Base-by-base conservation (phyloP, 805 yeast species). In the Millerozyma acaciae region DNA sequence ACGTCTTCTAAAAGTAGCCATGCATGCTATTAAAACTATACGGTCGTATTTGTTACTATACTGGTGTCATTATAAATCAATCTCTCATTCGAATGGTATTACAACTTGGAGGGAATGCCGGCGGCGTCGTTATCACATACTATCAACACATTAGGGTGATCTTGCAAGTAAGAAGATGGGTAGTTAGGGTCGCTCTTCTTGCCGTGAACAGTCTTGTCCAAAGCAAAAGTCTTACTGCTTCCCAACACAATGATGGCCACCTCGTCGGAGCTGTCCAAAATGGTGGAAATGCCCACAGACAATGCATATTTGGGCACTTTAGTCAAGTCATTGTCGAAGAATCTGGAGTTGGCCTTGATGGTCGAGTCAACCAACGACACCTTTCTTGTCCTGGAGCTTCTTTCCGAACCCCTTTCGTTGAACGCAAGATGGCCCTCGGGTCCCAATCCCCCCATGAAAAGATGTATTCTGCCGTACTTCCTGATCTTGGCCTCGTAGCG, bases 371-470 rank as follows among this genome's bases (percentile, higher is more conserved):
- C 80, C 34, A 76, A 60, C 2, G 48, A 44, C 24, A 76, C 74
- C 37, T 55, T 52, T 38, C 81, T 57, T 2, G 81, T 76, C 18
- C 36, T 50, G 7, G 74, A 63, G 38, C 53, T 50, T 37, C 75
- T 62, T 2, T 62, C 17, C 5, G 77, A 70, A 7, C 81, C 81
- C 12, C 68, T 60, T 53, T 76, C 80, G 53, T 76, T 76, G 47
- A 76, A 76, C 2, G 81, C 80, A 44, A 76, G 59, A 49, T 76
- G 80, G 19, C 80, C 81, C 45, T 76, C 76, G 10, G 78, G 75
- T 1, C 82, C 80, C 45, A 76, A 57, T 1, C 80, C 82, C 5
- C 80, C 80, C 45, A 76, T 47, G 43, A 75, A 76, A 33, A 76
- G 55, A 45, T 76, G 63, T 38, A 76, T 73, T 25, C 71, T 61